These are phyloP conservation scores for Ophiocordyceps robertsii DNA, from an alignment of 2,329 filamentous ascomycete genomes.

Conservation along the genomic window DNA sequence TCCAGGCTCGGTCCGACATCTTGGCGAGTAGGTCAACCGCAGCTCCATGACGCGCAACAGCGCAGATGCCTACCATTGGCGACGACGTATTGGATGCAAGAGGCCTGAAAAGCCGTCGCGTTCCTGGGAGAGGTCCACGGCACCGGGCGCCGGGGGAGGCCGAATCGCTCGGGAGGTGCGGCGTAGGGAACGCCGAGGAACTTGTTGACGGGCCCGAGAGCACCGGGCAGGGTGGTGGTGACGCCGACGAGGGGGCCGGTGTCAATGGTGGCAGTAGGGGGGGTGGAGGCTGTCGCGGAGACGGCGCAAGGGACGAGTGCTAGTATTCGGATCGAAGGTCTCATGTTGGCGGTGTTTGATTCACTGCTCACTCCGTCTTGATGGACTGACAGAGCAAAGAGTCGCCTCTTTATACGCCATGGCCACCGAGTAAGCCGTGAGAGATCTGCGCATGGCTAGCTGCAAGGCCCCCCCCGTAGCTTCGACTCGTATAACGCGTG, in stretches of 20 bases:
- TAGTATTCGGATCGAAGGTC: neutral
- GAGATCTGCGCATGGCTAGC: too few relatives aligned
- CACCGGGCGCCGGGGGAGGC: slow-evolving; percentile 3
- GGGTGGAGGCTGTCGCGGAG: neutral
- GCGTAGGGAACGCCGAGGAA: slow-evolving; percentile 11
- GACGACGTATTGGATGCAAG: slow-evolving; percentile 7
- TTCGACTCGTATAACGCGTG: too few relatives aligned
- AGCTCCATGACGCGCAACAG: too few relatives aligned
- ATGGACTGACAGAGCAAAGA: too few relatives aligned
- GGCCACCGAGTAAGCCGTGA: too few relatives aligned
- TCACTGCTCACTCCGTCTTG: neutral
- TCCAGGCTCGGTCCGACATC: slow-evolving; percentile 8
- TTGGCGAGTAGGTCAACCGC: neutral
- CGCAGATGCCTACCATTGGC: slow-evolving; percentile 4
- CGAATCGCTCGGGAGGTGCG: slow-evolving; percentile 6
- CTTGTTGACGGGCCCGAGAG: slow-evolving; percentile 6
- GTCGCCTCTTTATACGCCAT: too few relatives aligned
- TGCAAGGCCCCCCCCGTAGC: too few relatives aligned
- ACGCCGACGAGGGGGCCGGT: slow-evolving; percentile 7
- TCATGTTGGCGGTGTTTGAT: neutral
- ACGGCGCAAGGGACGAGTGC: neutral
- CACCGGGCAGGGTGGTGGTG: slow-evolving; percentile 6
- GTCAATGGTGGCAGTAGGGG: slow-evolving; percentile 6
- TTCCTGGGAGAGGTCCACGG: slow-evolving; percentile 6
- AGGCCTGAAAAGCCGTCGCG: slow-evolving; percentile 6